phyloP scores from a whole-genome alignment of 495 filamentous ascomycete species.

The Hypoxylon fuscum region DNA sequence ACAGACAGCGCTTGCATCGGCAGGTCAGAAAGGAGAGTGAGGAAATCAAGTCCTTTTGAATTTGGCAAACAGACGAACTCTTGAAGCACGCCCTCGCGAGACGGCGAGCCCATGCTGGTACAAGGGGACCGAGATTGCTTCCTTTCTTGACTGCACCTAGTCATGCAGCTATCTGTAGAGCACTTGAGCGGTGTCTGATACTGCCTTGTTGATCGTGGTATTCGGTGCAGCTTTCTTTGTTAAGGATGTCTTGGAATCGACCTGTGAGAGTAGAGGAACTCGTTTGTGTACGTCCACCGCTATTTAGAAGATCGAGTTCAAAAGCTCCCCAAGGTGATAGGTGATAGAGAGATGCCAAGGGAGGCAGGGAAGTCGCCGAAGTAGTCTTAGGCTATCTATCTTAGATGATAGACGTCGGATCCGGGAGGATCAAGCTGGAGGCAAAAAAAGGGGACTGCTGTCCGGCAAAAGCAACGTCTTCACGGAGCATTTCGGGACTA shows the following conservation, averaged over 20 bases:
- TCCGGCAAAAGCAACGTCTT: slow-evolving; percentile 22
- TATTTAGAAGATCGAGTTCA: slow-evolving; percentile 53
- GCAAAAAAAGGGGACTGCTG: slow-evolving; percentile 19
- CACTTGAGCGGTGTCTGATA: slow-evolving; percentile 45
- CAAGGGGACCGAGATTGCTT: slow-evolving; percentile 51
- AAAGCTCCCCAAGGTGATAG: slow-evolving; percentile 54
- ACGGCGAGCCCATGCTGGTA: slow-evolving; percentile 44
- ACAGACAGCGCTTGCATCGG: slow-evolving; percentile 49
- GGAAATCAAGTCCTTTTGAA: slow-evolving; percentile 44
- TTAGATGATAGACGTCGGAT: slow-evolving; percentile 19
- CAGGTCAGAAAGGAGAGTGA: slow-evolving; percentile 35
- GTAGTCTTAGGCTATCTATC: slow-evolving; percentile 17
- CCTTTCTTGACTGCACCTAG: slow-evolving; percentile 50
- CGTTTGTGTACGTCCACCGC: slow-evolving; percentile 58
- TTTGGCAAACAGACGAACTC: slow-evolving; percentile 45
- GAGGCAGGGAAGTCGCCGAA: slow-evolving; percentile 23
- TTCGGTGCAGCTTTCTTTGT: slow-evolving; percentile 58
- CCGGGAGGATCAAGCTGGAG: slow-evolving; percentile 27
- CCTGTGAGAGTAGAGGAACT: slow-evolving; percentile 48
- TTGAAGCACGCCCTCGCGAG: slow-evolving; percentile 44
- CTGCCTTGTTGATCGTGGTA: slow-evolving; percentile 48
- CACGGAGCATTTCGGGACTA: slow-evolving; percentile 35
- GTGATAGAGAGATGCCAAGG: slow-evolving; percentile 39
- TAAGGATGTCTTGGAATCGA: slow-evolving; percentile 54
- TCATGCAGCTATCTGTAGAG: slow-evolving; percentile 51